Evolutionary conservation across 2,329 filamentous ascomycete species (phyloP).

Genomic region (Pestalotiopsis sp.): DNA sequence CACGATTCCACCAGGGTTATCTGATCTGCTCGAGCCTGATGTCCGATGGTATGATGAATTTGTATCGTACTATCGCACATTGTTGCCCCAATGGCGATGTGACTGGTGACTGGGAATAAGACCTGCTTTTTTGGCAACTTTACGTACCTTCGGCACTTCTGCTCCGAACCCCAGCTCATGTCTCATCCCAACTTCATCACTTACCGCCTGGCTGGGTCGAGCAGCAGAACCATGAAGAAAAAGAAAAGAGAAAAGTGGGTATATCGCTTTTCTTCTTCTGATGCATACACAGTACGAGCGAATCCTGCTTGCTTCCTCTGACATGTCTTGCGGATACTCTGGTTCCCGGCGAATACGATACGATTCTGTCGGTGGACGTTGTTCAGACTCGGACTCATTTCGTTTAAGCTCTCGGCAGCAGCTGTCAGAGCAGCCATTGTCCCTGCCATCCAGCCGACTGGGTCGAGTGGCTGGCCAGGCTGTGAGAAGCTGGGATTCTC

Average conservation of each 20-base stretch:
- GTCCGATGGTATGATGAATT: not conserved
- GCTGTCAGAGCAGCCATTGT: not conserved
- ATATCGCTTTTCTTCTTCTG: not conserved
- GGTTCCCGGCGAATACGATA: no score
- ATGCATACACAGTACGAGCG: not conserved
- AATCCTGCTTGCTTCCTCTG: not conserved
- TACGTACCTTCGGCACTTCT: not conserved
- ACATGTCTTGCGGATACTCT: no score
- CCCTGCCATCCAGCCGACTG: not conserved
- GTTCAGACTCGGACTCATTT: not conserved
- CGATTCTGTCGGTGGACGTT: no score
- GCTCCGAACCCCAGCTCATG: not conserved
- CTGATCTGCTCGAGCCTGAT: not conserved
- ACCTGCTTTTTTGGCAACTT: not conserved
- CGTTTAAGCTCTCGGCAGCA: slow-evolving; percentile 8
- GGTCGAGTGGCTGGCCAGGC: not conserved
- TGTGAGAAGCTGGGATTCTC: not conserved
- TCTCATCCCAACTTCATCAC: not conserved
- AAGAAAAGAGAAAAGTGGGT: not conserved
- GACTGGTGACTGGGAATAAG: not conserved
- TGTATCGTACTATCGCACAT: not conserved
- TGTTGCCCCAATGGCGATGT: not conserved
- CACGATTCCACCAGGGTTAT: not conserved
- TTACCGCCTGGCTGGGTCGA: not conserved
- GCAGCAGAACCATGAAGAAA: not conserved